phyloP scores from a whole-genome alignment of 2,329 filamentous ascomycete genomes.

The Nemania sp. region DNA sequence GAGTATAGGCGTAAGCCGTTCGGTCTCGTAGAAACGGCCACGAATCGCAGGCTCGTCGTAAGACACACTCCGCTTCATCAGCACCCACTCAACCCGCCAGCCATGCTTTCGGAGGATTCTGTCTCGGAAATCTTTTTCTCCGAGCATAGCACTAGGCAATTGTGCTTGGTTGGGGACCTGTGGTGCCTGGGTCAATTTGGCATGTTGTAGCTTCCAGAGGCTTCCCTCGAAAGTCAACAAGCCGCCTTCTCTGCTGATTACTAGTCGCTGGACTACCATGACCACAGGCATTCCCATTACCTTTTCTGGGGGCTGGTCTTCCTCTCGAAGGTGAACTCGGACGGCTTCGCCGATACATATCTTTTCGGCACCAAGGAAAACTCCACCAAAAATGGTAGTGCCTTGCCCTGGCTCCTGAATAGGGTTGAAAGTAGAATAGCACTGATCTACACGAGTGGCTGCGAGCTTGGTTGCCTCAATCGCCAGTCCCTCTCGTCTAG shows the following conservation, averaged over 20 bases:
- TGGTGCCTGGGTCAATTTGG: conserved; percentile 14
- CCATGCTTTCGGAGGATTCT: conserved; percentile 31
- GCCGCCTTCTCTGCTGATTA: conserved; percentile 15
- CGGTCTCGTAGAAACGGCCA: conserved; percentile 64
- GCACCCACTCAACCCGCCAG: conserved; percentile 42
- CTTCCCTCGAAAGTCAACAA: conserved; percentile 36
- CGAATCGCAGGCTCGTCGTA: conserved; percentile 51
- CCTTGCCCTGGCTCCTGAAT: conserved; percentile 38
- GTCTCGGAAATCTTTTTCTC: conserved; percentile 41
- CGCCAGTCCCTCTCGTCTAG: conserved; percentile 48
- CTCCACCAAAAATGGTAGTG: conserved; percentile 48
- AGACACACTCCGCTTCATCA: conserved; percentile 32
- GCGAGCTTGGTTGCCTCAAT: conserved; percentile 59
- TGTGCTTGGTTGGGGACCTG: conserved; percentile 8
- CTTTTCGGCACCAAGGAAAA: conserved; percentile 57
- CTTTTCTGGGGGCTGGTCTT: conserved; percentile 13
- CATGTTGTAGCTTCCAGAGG: conserved; percentile 37
- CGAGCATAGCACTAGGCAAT: conserved; percentile 33
- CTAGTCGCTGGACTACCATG: conserved; percentile 21
- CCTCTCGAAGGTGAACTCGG: conserved; percentile 42
- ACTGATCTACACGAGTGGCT: conserved; percentile 53
- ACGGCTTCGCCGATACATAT: conserved; percentile 54
- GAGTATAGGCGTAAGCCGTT: conserved; percentile 56
- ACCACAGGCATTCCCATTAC: conserved; percentile 26
- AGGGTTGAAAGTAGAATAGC: conserved; percentile 54